Evolutionary conservation across 805 yeast species (phyloP).

Genomic region (Komagataella kurtzmanii): DNA sequence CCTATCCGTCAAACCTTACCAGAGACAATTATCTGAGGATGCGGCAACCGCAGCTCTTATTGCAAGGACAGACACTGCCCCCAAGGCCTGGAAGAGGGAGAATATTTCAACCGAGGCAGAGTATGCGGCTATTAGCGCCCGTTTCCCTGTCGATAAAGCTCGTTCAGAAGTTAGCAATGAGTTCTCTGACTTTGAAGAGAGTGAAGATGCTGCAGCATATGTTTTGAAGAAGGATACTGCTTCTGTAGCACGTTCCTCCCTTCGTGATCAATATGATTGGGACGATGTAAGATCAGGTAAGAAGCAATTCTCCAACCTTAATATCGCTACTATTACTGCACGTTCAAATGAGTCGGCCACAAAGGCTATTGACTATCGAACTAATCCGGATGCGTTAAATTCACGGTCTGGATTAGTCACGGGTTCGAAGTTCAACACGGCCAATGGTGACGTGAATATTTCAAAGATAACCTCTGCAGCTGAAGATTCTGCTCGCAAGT

Average conservation of each 20-base stretch:
- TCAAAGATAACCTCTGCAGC: slow-evolving; percentile 39
- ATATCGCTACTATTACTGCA: slow-evolving; percentile 7
- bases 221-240: slow-evolving; percentile 17
- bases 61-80: slow-evolving; percentile 31
- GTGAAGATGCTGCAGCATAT: slow-evolving; percentile 27
- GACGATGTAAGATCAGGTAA: slow-evolving; percentile 28
- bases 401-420: slow-evolving; percentile 18
- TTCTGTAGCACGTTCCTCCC: slow-evolving; percentile 20
- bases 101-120: slow-evolving; percentile 31
- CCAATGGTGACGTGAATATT: slow-evolving; percentile 32
- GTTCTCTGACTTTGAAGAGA: slow-evolving; percentile 20
- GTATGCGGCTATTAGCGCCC: slow-evolving; percentile 26
- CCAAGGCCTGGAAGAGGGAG: slow-evolving; percentile 34
- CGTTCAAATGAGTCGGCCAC: slow-evolving; percentile 6
- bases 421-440: slow-evolving; percentile 17
- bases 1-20: slow-evolving; percentile 51
- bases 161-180: neutral
- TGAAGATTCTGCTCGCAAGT: slow-evolving; percentile 20
- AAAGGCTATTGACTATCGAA: slow-evolving; percentile 29
- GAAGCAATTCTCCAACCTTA: slow-evolving; percentile 16
- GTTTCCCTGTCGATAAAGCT: slow-evolving; percentile 4
- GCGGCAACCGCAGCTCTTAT: slow-evolving; percentile 55
- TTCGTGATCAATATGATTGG: slow-evolving; percentile 27
- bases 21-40: slow-evolving; percentile 42
- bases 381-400: slow-evolving; percentile 24